A percentile compares a stretch with the other conserved stretches of the same genome.
Conservation (phyloP, 2,329 filamentous ascomycete genomes). For the Endocalyx cinctus region DNA sequence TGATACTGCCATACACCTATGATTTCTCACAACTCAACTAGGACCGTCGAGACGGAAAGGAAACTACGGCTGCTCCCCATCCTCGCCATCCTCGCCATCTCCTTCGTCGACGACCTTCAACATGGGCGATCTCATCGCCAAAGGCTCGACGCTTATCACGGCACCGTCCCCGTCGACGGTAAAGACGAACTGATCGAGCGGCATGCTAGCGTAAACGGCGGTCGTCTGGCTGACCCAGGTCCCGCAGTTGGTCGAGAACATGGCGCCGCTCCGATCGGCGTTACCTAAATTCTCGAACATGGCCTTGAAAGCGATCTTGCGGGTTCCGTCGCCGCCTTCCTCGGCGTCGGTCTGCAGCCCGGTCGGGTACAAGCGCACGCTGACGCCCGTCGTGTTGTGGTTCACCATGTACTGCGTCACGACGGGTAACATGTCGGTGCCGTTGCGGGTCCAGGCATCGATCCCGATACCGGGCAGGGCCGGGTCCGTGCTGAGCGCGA, state of each 20-base stretch:
- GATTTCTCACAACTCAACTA: too few relatives aligned
- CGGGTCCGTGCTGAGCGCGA: conserved; percentile 18
- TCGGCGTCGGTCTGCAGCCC: conserved; percentile 14
- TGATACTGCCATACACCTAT: too few relatives aligned
- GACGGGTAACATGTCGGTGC: conserved; percentile 22
- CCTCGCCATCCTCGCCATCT: too few relatives aligned
- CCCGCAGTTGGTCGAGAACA: conserved; percentile 27
- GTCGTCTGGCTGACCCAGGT: conserved; percentile 24
- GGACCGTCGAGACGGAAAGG: too few relatives aligned
- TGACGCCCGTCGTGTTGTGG: conserved; percentile 18
- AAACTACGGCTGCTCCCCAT: too few relatives aligned
- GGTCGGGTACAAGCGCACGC: conserved; percentile 24
- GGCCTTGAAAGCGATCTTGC: conserved; percentile 20
- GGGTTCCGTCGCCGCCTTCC: conserved; percentile 5
- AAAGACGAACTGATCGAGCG: conserved; percentile 27
- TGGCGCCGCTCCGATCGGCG: conserved; percentile 12
- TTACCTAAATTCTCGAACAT: conserved; percentile 21
- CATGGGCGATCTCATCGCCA: conserved; percentile 20
- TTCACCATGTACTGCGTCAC: conserved; percentile 21
- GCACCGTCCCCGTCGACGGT: conserved; percentile 14
- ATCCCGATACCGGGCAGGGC: conserved; percentile 19
- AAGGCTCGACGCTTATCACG: conserved; percentile 18
- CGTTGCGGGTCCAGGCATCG: conserved; percentile 22
- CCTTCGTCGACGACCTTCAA: too few relatives aligned
- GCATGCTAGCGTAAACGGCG: conserved; percentile 23